A percentile compares a stretch with the other conserved stretches of the same genome.
Evolutionary conservation across 2,329 filamentous ascomycete genomes (phyloP).

Genomic region (Nemania abortiva): DNA sequence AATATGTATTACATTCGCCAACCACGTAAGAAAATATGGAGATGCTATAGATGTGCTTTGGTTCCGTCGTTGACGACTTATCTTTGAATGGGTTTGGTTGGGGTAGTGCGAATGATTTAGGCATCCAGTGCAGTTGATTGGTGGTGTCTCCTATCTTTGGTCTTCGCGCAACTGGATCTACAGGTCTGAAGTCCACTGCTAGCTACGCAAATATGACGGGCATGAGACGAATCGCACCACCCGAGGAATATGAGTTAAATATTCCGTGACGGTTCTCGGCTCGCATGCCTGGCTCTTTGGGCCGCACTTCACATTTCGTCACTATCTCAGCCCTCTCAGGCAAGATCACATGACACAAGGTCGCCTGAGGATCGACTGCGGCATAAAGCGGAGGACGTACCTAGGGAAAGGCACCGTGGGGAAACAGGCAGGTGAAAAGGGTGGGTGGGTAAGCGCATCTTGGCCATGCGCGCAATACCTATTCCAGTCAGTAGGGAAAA

Average conservation of each 20-base stretch:
- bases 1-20: background rate
- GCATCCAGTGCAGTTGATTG: background rate
- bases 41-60: background rate
- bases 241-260: background rate
- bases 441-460: slow-evolving; percentile 16
- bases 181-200: background rate
- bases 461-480: slow-evolving; percentile 27
- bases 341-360: slow-evolving; percentile 17
- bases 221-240: background rate
- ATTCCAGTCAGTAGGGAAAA: slow-evolving; percentile 26
- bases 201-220: slow-evolving; percentile 1
- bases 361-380: slow-evolving; percentile 21
- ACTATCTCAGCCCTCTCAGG: slow-evolving; percentile 5
- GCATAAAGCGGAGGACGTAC: background rate
- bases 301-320: slow-evolving; percentile 6
- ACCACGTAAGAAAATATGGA: background rate
- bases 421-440: background rate
- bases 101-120: no score
- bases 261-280: background rate
- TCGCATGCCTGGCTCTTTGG: background rate
- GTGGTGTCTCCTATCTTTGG: background rate
- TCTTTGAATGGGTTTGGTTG: no score
- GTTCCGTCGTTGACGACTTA: background rate
- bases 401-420: background rate
- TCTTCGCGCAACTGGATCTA: background rate